phyloP scores from a whole-genome alignment of 331 rosid species.

The Acacia concinna region DNA sequence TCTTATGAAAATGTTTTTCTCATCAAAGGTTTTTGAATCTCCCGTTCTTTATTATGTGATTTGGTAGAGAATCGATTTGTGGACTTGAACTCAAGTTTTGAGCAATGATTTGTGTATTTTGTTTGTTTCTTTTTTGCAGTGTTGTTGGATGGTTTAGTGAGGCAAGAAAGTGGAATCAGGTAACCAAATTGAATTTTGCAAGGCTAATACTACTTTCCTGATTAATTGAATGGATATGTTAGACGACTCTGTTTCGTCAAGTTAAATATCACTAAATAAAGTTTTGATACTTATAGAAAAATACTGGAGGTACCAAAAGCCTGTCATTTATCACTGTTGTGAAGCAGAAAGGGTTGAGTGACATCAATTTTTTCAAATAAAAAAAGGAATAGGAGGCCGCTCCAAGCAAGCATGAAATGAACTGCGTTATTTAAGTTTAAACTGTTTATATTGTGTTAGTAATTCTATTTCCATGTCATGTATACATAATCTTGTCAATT shows the following conservation, averaged over 20 bases:
- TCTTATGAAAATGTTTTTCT: background rate
- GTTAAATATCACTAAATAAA: conserved; percentile 29
- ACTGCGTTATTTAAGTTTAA: background rate
- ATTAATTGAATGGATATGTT: background rate
- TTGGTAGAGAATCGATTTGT: background rate
- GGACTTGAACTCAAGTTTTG: background rate
- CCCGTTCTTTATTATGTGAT: background rate
- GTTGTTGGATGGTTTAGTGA: conserved; percentile 77
- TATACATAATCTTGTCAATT: background rate
- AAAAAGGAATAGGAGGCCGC: background rate
- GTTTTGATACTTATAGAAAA: conserved; percentile 23
- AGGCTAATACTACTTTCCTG: conserved; percentile 6
- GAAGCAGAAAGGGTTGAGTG: background rate
- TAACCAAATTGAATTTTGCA: conserved; percentile 30
- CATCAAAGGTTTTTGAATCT: background rate
- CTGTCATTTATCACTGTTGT: background rate
- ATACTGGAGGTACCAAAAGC: background rate
- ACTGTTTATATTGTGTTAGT: background rate
- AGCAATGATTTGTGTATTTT: background rate
- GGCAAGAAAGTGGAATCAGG: conserved; percentile 98
- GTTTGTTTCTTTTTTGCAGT: conserved; percentile 46
- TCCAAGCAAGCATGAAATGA: background rate
- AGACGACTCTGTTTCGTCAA: conserved; percentile 4
- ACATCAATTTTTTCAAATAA: background rate
- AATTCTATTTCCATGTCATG: background rate